Conservation (phyloP, 1,284 basidiomycete species). For the Coniferiporia weirii region DNA sequence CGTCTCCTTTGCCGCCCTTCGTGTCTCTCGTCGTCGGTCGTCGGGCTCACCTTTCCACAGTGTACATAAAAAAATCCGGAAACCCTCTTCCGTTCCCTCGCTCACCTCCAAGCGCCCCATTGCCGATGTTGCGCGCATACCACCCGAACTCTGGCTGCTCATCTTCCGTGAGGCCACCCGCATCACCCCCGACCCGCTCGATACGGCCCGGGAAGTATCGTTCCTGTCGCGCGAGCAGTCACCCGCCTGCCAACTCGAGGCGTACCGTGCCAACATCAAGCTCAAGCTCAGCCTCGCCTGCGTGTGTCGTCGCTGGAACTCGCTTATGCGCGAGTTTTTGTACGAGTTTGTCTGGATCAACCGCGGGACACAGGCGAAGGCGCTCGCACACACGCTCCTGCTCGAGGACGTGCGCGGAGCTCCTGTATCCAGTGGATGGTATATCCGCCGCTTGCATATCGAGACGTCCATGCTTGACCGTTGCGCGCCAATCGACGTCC, state of each 20-base stretch:
- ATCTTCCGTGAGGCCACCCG: slow-evolving; percentile 48
- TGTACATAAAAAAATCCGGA: not conserved
- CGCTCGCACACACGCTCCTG: slow-evolving; percentile 49
- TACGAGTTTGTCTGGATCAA: slow-evolving; percentile 69
- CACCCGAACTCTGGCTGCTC: slow-evolving; percentile 55
- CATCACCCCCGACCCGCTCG: slow-evolving; percentile 39
- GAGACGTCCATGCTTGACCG: slow-evolving; percentile 62
- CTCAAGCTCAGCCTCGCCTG: slow-evolving; percentile 46
- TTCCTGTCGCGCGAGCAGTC: slow-evolving; percentile 34
- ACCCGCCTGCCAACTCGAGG: slow-evolving; percentile 35
- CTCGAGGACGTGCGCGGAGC: slow-evolving; percentile 37
- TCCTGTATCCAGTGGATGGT: slow-evolving; percentile 41
- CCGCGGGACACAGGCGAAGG: slow-evolving; percentile 50
- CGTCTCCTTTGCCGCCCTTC: not conserved
- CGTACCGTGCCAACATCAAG: slow-evolving; percentile 44
- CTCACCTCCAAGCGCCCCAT: not conserved
- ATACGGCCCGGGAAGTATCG: slow-evolving; percentile 44
- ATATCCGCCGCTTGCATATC: slow-evolving; percentile 60
- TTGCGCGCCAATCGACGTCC: slow-evolving; percentile 59
- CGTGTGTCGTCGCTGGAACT: slow-evolving; percentile 53
- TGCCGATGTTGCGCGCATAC: slow-evolving; percentile 21
- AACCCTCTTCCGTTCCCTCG: not conserved
- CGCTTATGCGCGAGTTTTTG: slow-evolving; percentile 45
- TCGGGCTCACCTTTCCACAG: not conserved
- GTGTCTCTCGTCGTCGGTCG: not conserved